Evolutionary conservation across 352 stramenopile genomes (phyloP).

Genomic region (Phytopythium mirpurense): DNA sequence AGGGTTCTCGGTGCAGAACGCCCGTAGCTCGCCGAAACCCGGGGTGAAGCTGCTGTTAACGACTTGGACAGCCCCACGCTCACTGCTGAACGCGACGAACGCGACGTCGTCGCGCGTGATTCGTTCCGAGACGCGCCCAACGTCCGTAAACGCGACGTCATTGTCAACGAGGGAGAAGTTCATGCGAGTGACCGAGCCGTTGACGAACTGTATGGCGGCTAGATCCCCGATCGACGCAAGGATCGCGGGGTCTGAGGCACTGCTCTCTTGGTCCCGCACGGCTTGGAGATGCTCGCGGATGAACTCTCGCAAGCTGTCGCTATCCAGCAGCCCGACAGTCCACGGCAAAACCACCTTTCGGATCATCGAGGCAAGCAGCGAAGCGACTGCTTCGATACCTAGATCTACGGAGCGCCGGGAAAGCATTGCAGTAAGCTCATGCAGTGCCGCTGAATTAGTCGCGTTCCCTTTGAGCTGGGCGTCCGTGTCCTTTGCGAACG

Average conservation of each 20-base stretch:
- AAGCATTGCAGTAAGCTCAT: constrained; percentile 2
- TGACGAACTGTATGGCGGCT: constrained; percentile 41
- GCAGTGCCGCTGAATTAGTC: constrained; percentile 5
- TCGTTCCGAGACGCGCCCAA: constrained; percentile 34
- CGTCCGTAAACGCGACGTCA: constrained; percentile 8
- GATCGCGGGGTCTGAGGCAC: not conserved
- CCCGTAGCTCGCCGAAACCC: constrained; percentile 36
- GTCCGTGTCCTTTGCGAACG: not conserved
- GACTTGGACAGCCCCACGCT: not conserved
- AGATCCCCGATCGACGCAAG: constrained; percentile 20
- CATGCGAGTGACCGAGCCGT: constrained; percentile 23
- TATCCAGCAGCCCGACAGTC: constrained; percentile 34
- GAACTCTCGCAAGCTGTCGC: constrained; percentile 27
- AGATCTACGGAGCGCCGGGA: constrained; percentile 8
- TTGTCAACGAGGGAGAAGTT: constrained; percentile 2
- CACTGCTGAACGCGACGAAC: constrained; percentile 14
- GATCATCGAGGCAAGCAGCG: constrained; percentile 13
- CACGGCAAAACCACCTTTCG: constrained; percentile 27
- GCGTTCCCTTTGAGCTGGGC: not conserved
- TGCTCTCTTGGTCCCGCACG: constrained; percentile 6
- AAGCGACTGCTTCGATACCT: not conserved
- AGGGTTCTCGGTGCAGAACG: constrained; percentile 34
- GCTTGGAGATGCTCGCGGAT: constrained; percentile 20
- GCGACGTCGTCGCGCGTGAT: constrained; percentile 18
- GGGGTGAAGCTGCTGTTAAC: constrained; percentile 12